These are phyloP conservation scores for Pyrenophora teres DNA, from an alignment of 2,329 filamentous ascomycete genomes.

Conservation along the genomic window DNA sequence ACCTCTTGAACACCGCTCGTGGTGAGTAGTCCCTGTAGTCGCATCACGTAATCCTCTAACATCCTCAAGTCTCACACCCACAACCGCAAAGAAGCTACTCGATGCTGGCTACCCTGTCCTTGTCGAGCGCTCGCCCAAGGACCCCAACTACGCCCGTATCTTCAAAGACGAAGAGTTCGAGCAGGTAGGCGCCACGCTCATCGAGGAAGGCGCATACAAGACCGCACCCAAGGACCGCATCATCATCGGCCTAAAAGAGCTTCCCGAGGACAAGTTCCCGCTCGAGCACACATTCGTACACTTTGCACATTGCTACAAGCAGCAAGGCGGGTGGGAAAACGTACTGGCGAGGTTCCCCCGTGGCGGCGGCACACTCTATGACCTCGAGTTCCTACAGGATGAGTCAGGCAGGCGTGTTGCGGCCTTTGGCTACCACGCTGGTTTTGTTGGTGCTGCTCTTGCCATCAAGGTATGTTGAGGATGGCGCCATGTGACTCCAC, in stretches of 20 bases:
- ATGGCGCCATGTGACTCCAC: too few relatives aligned
- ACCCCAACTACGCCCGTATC: constrained; percentile 47
- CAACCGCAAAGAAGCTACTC: constrained; percentile 48
- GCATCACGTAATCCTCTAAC: not conserved
- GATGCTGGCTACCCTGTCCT: constrained; percentile 48
- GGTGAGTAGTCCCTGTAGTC: not conserved
- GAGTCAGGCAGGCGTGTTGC: constrained; percentile 72
- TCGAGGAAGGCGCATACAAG: constrained; percentile 47
- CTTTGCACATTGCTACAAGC: constrained; percentile 52
- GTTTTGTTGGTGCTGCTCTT: constrained; percentile 55
- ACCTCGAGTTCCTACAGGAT: constrained; percentile 85
- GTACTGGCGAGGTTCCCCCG: constrained; percentile 79
- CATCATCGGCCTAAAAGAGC: constrained; percentile 51
- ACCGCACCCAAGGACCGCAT: constrained; percentile 46
- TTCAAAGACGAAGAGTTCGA: constrained; percentile 50
- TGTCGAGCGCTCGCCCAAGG: constrained; percentile 47
- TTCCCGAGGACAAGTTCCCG: constrained; percentile 46
- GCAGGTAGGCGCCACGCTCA: constrained; percentile 45
- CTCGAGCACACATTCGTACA: constrained; percentile 49
- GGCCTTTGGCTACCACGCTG: constrained; percentile 64
- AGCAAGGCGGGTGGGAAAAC: constrained; percentile 66
- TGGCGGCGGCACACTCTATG: constrained; percentile 77
- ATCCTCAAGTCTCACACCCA: constrained; percentile 39
- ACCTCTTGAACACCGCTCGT: constrained; percentile 48
- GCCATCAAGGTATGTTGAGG: constrained; percentile 41